Conservation (phyloP, 1,139 yeast genomes). For the Geotrichum histeridarum region DNA sequence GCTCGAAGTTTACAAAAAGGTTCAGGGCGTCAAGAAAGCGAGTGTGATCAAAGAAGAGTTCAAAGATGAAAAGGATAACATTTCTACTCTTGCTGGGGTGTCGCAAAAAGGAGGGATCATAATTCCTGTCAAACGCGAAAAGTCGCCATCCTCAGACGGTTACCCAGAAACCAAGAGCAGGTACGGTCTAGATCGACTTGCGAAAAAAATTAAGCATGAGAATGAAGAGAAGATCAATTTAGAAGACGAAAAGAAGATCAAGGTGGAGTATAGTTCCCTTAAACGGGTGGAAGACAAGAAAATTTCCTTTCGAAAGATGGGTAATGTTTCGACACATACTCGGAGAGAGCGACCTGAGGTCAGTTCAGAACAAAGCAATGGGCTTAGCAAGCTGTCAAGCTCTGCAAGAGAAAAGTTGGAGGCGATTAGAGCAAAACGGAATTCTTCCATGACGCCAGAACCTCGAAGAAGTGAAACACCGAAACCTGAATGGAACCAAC, state of each 20-base stretch:
- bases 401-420: conserved; percentile 20
- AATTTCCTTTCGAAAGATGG: conserved; percentile 6
- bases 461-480: not conserved
- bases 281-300: conserved; percentile 3
- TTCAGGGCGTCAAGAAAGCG: conserved; percentile 1
- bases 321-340: conserved; percentile 3
- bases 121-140: conserved; percentile 12
- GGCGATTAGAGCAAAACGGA: conserved; percentile 17
- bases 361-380: not conserved
- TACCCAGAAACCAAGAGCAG: conserved; percentile 6
- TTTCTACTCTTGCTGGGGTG: not conserved
- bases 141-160: conserved; percentile 1
- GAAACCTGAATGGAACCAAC: not conserved
- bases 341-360: conserved; percentile 2
- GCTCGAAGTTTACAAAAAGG: conserved; percentile 22
- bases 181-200: conserved; percentile 13
- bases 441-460: not conserved
- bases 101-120: conserved; percentile 11
- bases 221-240: conserved; percentile 3
- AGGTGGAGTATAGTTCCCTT: too few relatives aligned
- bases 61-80: not conserved
- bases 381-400: conserved; percentile 11
- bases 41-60: conserved; percentile 7
- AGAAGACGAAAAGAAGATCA: conserved; percentile 2
- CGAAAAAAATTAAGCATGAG: conserved; percentile 17